Base-by-base conservation (phyloP, 176 grass and related monocot species). In the Carex scoparia region DNA sequence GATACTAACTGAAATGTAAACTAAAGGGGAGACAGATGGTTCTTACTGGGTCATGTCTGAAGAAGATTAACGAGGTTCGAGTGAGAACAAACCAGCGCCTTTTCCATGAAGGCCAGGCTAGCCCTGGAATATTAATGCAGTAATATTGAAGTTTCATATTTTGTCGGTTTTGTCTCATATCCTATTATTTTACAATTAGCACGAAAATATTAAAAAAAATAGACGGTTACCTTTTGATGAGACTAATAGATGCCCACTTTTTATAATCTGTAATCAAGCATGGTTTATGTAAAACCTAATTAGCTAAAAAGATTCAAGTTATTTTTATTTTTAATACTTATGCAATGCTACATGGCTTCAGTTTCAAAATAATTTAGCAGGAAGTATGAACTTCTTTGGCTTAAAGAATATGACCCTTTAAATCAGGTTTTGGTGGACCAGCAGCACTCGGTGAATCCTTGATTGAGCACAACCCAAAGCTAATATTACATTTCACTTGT, bases 61-160 rank as follows among this genome's bases (percentile, higher is more conserved):
- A 98, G 85, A 98, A 98, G 77, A 95, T 89, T 82, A 98, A 79
- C 54, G 96, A 98, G 84, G 88, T 91, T 69, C 89, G 92, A 77
- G 96, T 98, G 91, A 98, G 96, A 84, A 95, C 59, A 89, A 98
- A 98, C 96, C 96, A 98, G 19, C 96, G 96, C 71, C 91, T 98
- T 80, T 98, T 98, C 96, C 96, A 98, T 89, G 93, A 93, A 75
- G 95, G 94, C 95, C 95, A 98, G 80, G 92, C 95, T 83, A 94
- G 90, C 80, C 95, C 95, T 98, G 88, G 30, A 86, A 88, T 77
- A 84, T 62, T 77, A 51, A 51, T 10, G 48, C 10, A 10, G 46
- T 77, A 55, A 33, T 83, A 27, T 48, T 68, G 79, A 83, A 14
- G 10, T 68, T 53, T 49, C 15, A 55, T 37, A 19, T 86, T 48